phyloP scores from a whole-genome alignment of 2,329 filamentous ascomycete genomes.

The Kalaharituber pfeilii region DNA sequence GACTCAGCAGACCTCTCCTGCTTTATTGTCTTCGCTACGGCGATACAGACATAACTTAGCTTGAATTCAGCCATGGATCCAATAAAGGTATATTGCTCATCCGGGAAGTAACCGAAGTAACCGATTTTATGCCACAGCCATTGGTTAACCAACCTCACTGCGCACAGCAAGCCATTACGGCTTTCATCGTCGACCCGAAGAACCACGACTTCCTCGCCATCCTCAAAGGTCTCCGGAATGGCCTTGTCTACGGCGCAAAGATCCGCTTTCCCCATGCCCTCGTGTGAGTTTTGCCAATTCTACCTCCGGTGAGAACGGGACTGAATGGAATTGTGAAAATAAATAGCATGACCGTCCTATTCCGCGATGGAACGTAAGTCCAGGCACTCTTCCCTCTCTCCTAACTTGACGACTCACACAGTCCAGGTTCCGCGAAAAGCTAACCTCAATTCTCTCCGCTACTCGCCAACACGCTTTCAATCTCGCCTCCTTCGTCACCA shows the following conservation, averaged over 20 bases:
- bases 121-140: no score
- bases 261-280: slow-evolving; percentile 95
- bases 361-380: slow-evolving; percentile 84
- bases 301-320: neutral
- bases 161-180: slow-evolving; percentile 49
- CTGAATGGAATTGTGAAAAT: slow-evolving; percentile 1
- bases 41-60: no score
- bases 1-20: no score
- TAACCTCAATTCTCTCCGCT: slow-evolving; percentile 59
- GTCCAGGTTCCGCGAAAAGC: slow-evolving; percentile 63
- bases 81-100: neutral
- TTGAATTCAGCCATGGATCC: neutral
- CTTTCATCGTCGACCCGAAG: slow-evolving; percentile 60
- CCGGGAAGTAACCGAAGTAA: no score
- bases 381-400: no score
- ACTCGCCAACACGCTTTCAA: slow-evolving; percentile 83
- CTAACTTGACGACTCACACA: no score
- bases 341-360: slow-evolving; percentile 88
- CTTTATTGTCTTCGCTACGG: no score
- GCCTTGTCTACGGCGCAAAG: slow-evolving; percentile 89
- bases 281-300: slow-evolving; percentile 38
- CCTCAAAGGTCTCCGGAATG: slow-evolving; percentile 88
- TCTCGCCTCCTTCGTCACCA: slow-evolving; percentile 72
- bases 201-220: slow-evolving; percentile 74
- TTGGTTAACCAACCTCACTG: neutral